Percentiles rank a stretch among this genome's conserved stretches.
These are phyloP conservation scores for Pythium folliculosum DNA, from an alignment of 352 stramenopile genomes.

Conservation along the genomic window DNA sequence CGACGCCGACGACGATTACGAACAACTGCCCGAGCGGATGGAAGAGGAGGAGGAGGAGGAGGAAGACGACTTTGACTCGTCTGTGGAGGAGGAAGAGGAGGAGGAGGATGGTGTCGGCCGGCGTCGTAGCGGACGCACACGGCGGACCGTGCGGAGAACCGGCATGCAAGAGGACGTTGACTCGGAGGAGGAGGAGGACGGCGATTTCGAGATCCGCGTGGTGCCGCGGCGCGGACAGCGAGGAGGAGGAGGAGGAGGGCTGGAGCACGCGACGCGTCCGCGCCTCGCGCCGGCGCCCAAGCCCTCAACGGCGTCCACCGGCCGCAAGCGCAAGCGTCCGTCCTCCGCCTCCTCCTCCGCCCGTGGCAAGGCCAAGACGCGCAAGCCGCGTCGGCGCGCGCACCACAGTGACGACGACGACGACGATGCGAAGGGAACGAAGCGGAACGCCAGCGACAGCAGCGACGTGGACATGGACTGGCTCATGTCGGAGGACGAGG, in stretches of 20 bases:
- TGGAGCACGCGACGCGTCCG: constrained; percentile 8
- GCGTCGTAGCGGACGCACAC: constrained; percentile 41
- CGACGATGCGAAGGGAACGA: neutral
- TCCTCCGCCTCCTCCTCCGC: neutral
- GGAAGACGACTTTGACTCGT: constrained; percentile 31
- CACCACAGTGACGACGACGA: constrained; percentile 11
- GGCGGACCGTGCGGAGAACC: constrained; percentile 11
- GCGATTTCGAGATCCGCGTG: constrained; percentile 31
- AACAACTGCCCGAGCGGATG: constrained; percentile 26
- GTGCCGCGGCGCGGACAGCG: constrained; percentile 5
- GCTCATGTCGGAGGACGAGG: constrained; percentile 22
- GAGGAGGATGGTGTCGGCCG: constrained; percentile 15
- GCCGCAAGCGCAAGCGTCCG: constrained; percentile 32
- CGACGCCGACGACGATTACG: constrained; percentile 19
- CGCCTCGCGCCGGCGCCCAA: constrained; percentile 4
- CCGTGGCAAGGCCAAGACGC: constrained; percentile 8
- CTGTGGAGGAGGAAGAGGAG: constrained; percentile 28
- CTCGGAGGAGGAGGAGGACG: constrained; percentile 26
- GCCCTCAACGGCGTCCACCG: neutral
- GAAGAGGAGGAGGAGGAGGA: constrained; percentile 50
- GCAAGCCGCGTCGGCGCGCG: constrained; percentile 11
- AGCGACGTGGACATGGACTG: constrained; percentile 20
- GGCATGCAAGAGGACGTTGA: neutral
- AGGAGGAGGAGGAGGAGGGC: constrained; percentile 5
- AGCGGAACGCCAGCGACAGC: constrained; percentile 16